Conservation (phyloP, 2,329 filamentous ascomycete genomes). For the Botrytis elliptica region DNA sequence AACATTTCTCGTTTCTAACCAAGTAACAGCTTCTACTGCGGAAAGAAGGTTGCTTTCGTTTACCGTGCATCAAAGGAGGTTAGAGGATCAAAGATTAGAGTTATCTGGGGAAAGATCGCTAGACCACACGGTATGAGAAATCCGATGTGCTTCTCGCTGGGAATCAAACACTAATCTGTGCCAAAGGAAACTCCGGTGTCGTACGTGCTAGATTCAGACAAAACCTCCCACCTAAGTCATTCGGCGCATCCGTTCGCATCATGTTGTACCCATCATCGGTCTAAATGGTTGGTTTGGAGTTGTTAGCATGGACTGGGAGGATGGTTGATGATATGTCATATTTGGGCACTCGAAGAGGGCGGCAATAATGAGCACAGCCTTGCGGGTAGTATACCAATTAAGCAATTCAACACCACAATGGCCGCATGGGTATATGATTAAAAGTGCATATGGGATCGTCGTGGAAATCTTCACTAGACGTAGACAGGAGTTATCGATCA, state of each 20-base stretch:
- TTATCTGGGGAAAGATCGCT: conserved; percentile 99
- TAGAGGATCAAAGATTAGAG: conserved; percentile 95
- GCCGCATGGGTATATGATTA: conserved; percentile 17
- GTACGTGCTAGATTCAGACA: conserved; percentile 96
- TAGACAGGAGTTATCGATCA: conserved; percentile 15
- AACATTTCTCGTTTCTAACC: conserved; percentile 28
- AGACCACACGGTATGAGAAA: conserved; percentile 77
- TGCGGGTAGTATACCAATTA: conserved; percentile 57
- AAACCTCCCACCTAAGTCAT: conserved; percentile 95
- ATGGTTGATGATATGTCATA: conserved; percentile 61
- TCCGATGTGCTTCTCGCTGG: not conserved
- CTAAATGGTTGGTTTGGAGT: conserved; percentile 62
- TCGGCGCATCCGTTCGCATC: conserved; percentile 92
- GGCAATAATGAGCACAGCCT: conserved; percentile 54
- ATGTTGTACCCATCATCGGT: conserved; percentile 99
- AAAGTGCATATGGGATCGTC: conserved; percentile 23
- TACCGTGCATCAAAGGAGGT: conserved; percentile 95
- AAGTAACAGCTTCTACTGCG: conserved; percentile 74
- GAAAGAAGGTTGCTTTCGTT: conserved; percentile 98
- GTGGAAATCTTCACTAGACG: conserved; percentile 24
- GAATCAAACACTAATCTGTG: conserved; percentile 23
- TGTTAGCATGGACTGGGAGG: conserved; percentile 49
- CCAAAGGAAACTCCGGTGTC: conserved; percentile 88
- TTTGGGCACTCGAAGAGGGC: conserved; percentile 49
- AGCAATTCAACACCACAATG: conserved; percentile 40